Evolutionary conservation across 106 monocot genomes (phyloP).

Genomic region (Acorus gramineus): DNA sequence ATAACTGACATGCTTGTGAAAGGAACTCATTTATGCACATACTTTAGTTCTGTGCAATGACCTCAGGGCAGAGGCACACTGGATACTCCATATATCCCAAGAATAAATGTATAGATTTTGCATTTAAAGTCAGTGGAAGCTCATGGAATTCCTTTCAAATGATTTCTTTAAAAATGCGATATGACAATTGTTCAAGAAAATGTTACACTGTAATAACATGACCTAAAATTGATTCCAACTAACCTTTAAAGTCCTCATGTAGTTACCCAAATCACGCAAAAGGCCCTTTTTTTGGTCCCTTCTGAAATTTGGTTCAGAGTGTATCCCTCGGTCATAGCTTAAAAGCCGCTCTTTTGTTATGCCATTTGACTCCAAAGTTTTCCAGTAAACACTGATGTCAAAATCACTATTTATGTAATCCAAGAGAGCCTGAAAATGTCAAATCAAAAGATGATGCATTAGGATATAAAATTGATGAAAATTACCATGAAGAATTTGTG

Average conservation of each 20-base stretch:
- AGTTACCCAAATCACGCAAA: conserved; percentile 81
- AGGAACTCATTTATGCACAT: too few relatives aligned
- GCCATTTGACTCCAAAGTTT: conserved; percentile 65
- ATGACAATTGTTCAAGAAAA: neutral
- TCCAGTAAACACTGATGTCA: conserved; percentile 82
- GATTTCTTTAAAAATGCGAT: neutral
- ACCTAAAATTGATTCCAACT: conserved; percentile 2
- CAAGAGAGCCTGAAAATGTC: conserved; percentile 64
- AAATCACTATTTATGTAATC: conserved; percentile 80
- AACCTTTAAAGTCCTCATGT: conserved; percentile 92
- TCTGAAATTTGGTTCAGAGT: conserved; percentile 79
- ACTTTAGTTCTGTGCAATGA: too few relatives aligned
- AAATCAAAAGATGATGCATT: too few relatives aligned
- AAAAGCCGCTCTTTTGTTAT: conserved; percentile 84
- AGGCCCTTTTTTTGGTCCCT: conserved; percentile 79
- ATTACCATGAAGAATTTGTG: neutral
- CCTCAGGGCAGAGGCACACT: too few relatives aligned
- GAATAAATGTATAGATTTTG: too few relatives aligned
- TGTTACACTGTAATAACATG: neutral
- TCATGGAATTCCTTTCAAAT: too few relatives aligned
- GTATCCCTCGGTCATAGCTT: conserved; percentile 94
- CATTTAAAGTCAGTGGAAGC: too few relatives aligned
- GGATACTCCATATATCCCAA: too few relatives aligned
- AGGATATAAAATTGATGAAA: too few relatives aligned
- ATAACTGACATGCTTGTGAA: too few relatives aligned